Evolutionary conservation across 176 grass and related monocot species (phyloP).

Genomic region (Puccinellia tenuiflora): DNA sequence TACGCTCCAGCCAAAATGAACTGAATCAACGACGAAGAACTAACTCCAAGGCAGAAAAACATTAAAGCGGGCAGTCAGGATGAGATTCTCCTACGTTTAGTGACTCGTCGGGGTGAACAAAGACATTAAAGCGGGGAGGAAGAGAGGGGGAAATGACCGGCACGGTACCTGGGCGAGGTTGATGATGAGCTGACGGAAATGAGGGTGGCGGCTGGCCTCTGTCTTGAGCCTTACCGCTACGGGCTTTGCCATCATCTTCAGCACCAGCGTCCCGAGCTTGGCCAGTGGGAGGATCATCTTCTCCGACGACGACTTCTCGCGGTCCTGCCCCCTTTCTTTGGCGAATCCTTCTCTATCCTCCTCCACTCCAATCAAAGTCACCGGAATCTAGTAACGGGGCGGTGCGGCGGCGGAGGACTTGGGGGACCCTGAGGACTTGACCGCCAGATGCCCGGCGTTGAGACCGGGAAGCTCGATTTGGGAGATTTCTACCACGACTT

Average conservation of each 20-base stretch:
- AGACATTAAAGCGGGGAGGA: neutral
- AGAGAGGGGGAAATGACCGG: neutral
- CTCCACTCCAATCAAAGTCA: neutral
- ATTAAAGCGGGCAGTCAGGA: neutral
- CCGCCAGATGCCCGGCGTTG: neutral
- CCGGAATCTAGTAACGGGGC: neutral
- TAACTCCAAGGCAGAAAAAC: neutral
- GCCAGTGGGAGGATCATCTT: conserved; percentile 67
- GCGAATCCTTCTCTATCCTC: neutral
- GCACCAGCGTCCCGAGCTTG: conserved; percentile 55
- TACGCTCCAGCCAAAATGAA: neutral
- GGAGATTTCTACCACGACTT: neutral
- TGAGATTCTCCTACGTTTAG: neutral
- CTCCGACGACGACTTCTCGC: neutral
- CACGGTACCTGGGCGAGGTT: conserved; percentile 58
- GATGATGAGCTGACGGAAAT: conserved; percentile 59
- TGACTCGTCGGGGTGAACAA: neutral
- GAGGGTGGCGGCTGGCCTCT: conserved; percentile 61
- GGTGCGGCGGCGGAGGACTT: neutral
- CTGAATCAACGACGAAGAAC: neutral
- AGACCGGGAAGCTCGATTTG: neutral
- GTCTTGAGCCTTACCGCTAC: conserved; percentile 56
- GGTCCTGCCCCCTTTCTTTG: neutral
- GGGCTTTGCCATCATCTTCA: conserved; percentile 58
- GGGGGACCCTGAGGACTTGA: neutral